Base-by-base conservation (phyloP, 1,284 basidiomycete species). In the Cystobasidium slooffiae region DNA sequence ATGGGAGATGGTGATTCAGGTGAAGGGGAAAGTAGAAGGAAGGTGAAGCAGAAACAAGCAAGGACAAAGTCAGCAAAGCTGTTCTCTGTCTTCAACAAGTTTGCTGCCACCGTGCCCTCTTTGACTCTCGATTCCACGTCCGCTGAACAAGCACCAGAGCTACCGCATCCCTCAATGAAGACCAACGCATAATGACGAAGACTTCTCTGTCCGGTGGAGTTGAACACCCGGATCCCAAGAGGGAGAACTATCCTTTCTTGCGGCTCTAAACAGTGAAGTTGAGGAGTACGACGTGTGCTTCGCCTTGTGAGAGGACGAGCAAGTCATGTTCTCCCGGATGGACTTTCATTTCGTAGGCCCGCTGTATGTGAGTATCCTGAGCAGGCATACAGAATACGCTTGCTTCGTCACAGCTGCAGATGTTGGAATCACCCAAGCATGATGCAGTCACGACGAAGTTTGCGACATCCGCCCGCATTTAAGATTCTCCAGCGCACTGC, bases 251-350 rank as follows among this genome's bases (percentile, higher is more conserved):
- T 66, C 64, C 51, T 53, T 66, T 66, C 64, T 66, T 66, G 64
- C 64, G 64, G 64, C 64, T 66, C 64, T 66, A 66, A 66, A 53
- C 47, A 66, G 51, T 51, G 14, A 66, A 53, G 47, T 66, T 20
- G n/a, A 52, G 49, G 51, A 66, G 51, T 5, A 41, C 24, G 37
- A 31, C 31, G 31, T 31, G 4, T 14, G 9, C 14, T 66, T 47
- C 39, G 16, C 44, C n/a, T 49, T 1, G 44, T n/a, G 18, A 41
- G 24, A 22, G 24, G 16, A 49, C 12, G 16, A 16, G 47, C 14
- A 51, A 16, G 44, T 22, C 46, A 63, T 47, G 61, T 10, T 22
- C 44, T 47, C 64, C 51, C 64, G 64, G 51, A 53, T 53, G 37
- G 14, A 55, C 64, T 20, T 24, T 66, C 64, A 51, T 41, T 47